phyloP scores from a whole-genome alignment of 1,284 basidiomycete species.

The Porogramme epimiltina region DNA sequence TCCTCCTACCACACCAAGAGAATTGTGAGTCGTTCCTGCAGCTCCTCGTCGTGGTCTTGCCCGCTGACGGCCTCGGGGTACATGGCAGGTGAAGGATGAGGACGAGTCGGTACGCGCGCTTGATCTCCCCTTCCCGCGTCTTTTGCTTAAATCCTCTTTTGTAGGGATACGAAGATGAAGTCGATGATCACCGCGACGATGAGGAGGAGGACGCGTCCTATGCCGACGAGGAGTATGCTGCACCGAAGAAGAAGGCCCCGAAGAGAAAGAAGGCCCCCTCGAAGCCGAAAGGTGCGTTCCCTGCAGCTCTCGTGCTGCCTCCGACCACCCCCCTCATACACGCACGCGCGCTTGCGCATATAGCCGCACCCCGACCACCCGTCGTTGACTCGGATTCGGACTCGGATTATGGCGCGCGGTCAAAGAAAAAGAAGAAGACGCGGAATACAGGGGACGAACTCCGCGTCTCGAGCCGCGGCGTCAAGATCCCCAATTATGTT shows the following conservation, averaged over 20 bases:
- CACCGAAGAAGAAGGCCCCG: conserved; percentile 57
- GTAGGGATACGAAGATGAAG: conserved; percentile 70
- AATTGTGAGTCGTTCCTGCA: conserved; percentile 30
- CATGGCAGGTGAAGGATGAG: conserved; percentile 47
- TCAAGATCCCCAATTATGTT: conserved; percentile 82
- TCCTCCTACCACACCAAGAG: conserved; percentile 33
- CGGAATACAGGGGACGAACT: conserved; percentile 64
- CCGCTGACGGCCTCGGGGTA: conserved; percentile 17
- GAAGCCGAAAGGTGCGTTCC: conserved; percentile 61
- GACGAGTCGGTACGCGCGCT: conserved; percentile 64
- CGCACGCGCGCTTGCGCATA: conserved; percentile 4
- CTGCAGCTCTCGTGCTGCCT: neutral
- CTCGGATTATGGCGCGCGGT: conserved; percentile 85
- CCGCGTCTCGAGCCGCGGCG: conserved; percentile 80
- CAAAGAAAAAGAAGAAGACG: conserved; percentile 84
- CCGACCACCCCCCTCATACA: too few species aligned
- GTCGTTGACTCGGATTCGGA: conserved; percentile 73
- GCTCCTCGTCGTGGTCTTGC: conserved; percentile 13
- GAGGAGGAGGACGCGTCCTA: conserved; percentile 75
- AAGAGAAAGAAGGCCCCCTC: conserved; percentile 70
- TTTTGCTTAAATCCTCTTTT: conserved; percentile 19
- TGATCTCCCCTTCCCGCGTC: conserved; percentile 26
- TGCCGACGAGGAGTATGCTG: conserved; percentile 71
- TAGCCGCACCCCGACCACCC: conserved; percentile 48
- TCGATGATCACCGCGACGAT: conserved; percentile 48